A percentile compares a stretch with the other conserved stretches of the same genome.
Evolutionary conservation across 495 filamentous ascomycete species (phyloP).

Genomic region (Aspergillus panamensis): DNA sequence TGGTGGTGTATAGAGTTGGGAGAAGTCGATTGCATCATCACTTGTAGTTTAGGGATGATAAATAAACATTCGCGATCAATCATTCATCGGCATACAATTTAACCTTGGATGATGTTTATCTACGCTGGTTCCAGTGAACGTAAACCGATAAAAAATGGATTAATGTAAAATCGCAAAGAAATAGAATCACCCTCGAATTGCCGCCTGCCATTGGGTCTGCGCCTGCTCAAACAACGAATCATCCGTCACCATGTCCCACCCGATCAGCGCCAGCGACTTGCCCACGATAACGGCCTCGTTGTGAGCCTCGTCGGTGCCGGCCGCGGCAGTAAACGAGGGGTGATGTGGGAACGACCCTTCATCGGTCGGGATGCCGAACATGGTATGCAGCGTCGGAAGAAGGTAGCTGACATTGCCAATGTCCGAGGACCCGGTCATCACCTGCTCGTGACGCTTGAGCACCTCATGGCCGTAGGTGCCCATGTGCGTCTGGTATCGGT

Average conservation of each 20-base stretch:
- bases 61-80: too few relatives aligned
- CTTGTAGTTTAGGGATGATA: too few relatives aligned
- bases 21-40: constrained; percentile 2
- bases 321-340: constrained; percentile 54
- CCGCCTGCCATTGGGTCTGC: constrained; percentile 28
- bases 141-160: not conserved
- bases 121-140: too few relatives aligned
- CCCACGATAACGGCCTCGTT: constrained; percentile 23
- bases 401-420: constrained; percentile 63
- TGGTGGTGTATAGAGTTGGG: not conserved
- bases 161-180: not conserved
- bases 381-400: constrained; percentile 57
- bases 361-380: constrained; percentile 52
- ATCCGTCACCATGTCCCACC: constrained; percentile 40
- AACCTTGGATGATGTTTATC: too few relatives aligned
- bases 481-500: constrained; percentile 51
- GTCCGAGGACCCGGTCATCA: constrained; percentile 48
- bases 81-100: too few relatives aligned
- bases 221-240: constrained; percentile 40
- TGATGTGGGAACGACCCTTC: constrained; percentile 54
- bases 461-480: constrained; percentile 46
- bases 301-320: constrained; percentile 42
- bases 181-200: constrained; percentile 15
- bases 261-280: constrained; percentile 25
- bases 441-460: constrained; percentile 44